Base-by-base conservation (phyloP, 768 basidiomycete genomes). In the Gyrodon lividus region DNA sequence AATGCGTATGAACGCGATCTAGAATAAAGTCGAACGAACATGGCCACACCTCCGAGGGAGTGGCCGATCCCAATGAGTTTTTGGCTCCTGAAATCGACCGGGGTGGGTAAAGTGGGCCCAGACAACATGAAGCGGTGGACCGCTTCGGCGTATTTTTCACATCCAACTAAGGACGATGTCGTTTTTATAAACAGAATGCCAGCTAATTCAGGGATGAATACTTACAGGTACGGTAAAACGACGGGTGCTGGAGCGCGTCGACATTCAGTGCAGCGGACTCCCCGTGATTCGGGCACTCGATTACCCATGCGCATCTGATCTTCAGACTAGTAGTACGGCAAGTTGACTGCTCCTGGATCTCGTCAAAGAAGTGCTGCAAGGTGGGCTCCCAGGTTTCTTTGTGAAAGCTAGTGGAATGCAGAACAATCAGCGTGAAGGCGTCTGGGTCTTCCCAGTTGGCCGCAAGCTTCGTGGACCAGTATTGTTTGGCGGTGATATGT, bases 281-380 rank as follows among this genome's bases (percentile, higher is more conserved):
- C 12, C 86, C 86, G 61, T 88, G 86, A 59, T 88, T 88, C 3
- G 86, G 86, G 61, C 84, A 85, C 51, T 88, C 86, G 55, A 88
- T 73, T 33, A 76, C 74, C 83, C 84, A 87, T 17, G 83, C 85
- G 37, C 53, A 69, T 51, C 65, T 67, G 50, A 67, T 49, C 23
- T 59, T 66, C 6, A 50, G 42, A 12, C n/a, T 5, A n/a, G 14
- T 5, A n/a, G 14, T n/a, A 1, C 22, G 6, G 28, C 12, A 4
- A 20, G 9, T 12, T 16, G 8, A 38, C 23, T 34, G n/a, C n/a
- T 24, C 20, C 5, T 50, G 46, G n/a, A 58, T 2, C 34, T 71
- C 62, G 0, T 65, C 40, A 44, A 85, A 80, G 20, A 88, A 56
- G 13, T 69, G 70, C 20, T 73, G 72, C 13, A 87, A 56, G 4